These are phyloP conservation scores for Euphrasia arctica DNA, from an alignment of 305 asterid genomes.

Conservation along the genomic window DNA sequence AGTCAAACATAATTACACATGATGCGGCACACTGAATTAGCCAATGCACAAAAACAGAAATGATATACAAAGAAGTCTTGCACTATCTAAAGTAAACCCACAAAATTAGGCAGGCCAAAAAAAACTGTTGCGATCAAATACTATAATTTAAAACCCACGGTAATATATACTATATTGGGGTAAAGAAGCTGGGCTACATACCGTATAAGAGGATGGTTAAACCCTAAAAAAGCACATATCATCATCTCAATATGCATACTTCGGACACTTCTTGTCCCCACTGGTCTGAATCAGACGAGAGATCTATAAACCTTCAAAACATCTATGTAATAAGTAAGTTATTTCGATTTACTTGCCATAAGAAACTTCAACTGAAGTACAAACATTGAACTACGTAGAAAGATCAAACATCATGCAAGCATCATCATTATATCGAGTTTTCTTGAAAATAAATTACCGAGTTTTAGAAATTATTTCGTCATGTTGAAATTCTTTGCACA, in stretches of 20 bases:
- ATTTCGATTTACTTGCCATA: not conserved
- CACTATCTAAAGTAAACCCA: slow-evolving; percentile 14
- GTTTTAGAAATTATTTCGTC: no score
- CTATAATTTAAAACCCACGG: not conserved
- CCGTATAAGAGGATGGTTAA: not conserved
- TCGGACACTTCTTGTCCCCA: no score
- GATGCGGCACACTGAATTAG: slow-evolving; percentile 7
- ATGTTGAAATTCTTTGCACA: no score
- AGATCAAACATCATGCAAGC: not conserved
- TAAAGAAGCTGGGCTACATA: slow-evolving; percentile 4
- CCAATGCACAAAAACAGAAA: slow-evolving; percentile 1
- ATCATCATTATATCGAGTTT: not conserved
- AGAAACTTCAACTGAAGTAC: not conserved
- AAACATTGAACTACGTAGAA: not conserved
- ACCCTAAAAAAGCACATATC: no score
- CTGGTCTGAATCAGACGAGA: not conserved
- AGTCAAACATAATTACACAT: slow-evolving; percentile 14
- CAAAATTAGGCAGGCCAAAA: slow-evolving; percentile 5
- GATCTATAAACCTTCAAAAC: not conserved
- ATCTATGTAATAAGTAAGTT: not conserved
- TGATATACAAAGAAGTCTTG: not conserved
- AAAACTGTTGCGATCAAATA: not conserved
- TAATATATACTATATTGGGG: not conserved
- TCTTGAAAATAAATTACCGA: no score
- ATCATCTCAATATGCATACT: no score